Percentiles rank a stretch among this genome's conserved stretches.
Evolutionary conservation across 2,329 filamentous ascomycete genomes (phyloP).

Genomic region (Aphanoascus verrucosus): DNA sequence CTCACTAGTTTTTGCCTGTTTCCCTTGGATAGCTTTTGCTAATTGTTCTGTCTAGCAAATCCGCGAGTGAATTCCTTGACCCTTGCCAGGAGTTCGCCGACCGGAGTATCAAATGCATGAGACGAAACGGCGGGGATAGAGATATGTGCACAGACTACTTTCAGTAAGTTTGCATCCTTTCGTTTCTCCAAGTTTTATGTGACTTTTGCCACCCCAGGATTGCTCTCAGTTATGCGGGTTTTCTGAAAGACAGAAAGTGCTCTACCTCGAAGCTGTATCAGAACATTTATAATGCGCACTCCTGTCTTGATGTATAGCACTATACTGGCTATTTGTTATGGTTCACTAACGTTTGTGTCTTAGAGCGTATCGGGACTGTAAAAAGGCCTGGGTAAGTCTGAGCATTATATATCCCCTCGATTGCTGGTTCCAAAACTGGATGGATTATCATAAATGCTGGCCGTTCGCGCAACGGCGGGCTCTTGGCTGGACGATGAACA

Average conservation of each 20-base stretch:
- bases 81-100: conserved; percentile 89
- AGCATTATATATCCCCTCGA: neutral
- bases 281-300: too few species aligned
- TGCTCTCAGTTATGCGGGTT: neutral
- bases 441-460: too few species aligned
- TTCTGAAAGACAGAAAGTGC: too few species aligned
- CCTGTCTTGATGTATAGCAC: too few species aligned
- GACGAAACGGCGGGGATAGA: conserved; percentile 75
- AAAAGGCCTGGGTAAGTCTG: conserved; percentile 77
- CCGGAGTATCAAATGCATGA: conserved; percentile 74
- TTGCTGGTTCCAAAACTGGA: too few species aligned
- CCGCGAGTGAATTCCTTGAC: conserved; percentile 80
- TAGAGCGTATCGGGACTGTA: conserved; percentile 88
- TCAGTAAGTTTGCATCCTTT: conserved; percentile 51
- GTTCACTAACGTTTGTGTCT: neutral
- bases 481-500: neutral
- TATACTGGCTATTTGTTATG: neutral
- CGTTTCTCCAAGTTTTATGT: neutral
- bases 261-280: too few species aligned
- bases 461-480: too few species aligned
- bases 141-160: conserved; percentile 94
- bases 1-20: conserved; percentile 5
- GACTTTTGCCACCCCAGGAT: neutral
- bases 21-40: conserved; percentile 1
- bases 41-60: conserved; percentile 51